Conservation (phyloP, 2,329 filamentous ascomycete genomes). For the Chrysoporthe cubensis region DNA sequence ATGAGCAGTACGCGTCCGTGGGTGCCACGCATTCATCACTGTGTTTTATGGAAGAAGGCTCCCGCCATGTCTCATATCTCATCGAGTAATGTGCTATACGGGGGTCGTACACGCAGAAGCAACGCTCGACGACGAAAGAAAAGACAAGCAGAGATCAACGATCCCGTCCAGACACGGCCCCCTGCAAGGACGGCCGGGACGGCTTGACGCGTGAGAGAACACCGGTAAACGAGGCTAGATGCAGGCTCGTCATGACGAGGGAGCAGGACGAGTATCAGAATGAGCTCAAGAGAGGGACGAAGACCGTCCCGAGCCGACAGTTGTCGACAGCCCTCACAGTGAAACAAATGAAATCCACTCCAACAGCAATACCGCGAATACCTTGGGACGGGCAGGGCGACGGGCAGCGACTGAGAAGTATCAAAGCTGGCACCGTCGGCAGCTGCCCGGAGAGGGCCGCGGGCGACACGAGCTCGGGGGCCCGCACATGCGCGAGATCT, state of each 20-base stretch:
- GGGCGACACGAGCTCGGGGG: not conserved
- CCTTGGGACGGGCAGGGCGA: slow-evolving; percentile 5
- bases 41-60: slow-evolving; percentile 2
- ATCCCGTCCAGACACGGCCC: not conserved
- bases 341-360: slow-evolving; percentile 24
- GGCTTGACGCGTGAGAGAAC: not conserved
- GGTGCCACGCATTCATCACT: not conserved
- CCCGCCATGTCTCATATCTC: slow-evolving; percentile 1
- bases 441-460: not conserved
- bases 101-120: not conserved
- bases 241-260: slow-evolving; percentile 1
- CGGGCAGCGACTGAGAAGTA: not conserved
- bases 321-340: slow-evolving; percentile 2
- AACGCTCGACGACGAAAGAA: not conserved
- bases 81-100: not conserved
- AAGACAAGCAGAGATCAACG: not conserved
- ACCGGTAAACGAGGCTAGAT: not conserved
- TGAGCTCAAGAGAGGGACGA: not conserved
- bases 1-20: not conserved
- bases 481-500: not conserved
- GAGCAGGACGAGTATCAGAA: slow-evolving; percentile 3
- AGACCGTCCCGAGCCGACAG: slow-evolving; percentile 9
- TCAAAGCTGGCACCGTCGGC: not conserved
- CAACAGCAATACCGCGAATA: slow-evolving; percentile 12
- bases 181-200: not conserved